Evolutionary conservation across 2,329 filamentous ascomycete species (phyloP).

Genomic region (Fulvia fulva): DNA sequence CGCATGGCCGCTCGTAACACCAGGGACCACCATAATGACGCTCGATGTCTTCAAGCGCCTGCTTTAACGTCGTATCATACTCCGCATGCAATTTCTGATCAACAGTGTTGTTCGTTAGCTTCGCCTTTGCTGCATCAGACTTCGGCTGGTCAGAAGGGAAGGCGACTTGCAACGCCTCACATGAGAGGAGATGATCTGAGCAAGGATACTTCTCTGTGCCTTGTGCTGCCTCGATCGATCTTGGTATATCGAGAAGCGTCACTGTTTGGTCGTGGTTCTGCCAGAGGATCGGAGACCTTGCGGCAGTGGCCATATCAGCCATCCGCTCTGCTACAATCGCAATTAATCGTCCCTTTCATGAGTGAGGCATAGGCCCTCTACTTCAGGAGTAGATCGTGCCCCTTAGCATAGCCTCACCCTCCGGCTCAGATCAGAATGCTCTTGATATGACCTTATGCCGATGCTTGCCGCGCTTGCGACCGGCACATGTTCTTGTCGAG

Average conservation of each 20-base stretch:
- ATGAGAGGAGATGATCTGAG: conserved; percentile 46
- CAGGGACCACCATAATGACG: conserved; percentile 26
- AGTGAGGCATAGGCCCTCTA: no score
- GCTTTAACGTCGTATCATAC: conserved; percentile 38
- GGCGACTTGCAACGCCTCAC: conserved; percentile 42
- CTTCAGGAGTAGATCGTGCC: no score
- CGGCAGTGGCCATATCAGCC: neutral
- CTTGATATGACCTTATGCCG: neutral
- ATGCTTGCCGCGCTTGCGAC: neutral
- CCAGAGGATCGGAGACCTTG: conserved; percentile 48
- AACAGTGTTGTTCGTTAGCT: conserved; percentile 34
- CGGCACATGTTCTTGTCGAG: neutral
- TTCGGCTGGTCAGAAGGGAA: conserved; percentile 57
- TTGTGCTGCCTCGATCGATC: conserved; percentile 66
- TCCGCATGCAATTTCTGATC: conserved; percentile 33
- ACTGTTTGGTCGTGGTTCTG: conserved; percentile 49
- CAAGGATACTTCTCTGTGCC: conserved; percentile 40
- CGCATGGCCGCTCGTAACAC: conserved; percentile 29
- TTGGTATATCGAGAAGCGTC: conserved; percentile 64
- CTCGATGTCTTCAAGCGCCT: conserved; percentile 37
- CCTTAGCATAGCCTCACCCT: neutral
- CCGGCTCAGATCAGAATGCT: neutral
- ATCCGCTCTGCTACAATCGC: conserved; percentile 1
- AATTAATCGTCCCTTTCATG: no score
- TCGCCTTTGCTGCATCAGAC: conserved; percentile 42